phyloP scores from a whole-genome alignment of 2,329 filamentous ascomycete species.

The Fusarium vanettenii region DNA sequence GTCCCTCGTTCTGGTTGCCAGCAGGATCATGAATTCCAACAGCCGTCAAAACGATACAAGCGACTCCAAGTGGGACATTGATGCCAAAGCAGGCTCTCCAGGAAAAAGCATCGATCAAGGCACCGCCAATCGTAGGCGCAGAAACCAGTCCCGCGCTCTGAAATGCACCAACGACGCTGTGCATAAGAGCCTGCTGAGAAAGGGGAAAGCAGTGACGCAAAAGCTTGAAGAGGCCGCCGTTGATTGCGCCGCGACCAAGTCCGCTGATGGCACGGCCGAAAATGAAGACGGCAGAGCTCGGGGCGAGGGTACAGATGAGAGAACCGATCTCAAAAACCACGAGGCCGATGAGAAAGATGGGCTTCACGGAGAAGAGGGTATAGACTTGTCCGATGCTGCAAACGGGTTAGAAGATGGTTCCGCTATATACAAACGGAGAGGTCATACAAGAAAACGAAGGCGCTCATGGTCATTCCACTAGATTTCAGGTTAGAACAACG shows the following conservation, averaged over 20 bases:
- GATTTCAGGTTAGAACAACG: not conserved
- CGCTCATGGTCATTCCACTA: slow-evolving; percentile 40
- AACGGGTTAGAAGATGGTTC: not conserved
- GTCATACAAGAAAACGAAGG: slow-evolving; percentile 38
- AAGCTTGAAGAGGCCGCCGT: slow-evolving; percentile 40
- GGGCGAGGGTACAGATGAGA: slow-evolving; percentile 50
- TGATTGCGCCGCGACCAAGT: slow-evolving; percentile 44
- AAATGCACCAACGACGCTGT: slow-evolving; percentile 31
- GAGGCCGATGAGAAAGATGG: slow-evolving; percentile 43
- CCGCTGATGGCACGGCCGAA: slow-evolving; percentile 52
- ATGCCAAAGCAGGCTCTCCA: slow-evolving; percentile 43
- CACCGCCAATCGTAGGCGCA: slow-evolving; percentile 36
- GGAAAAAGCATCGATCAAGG: slow-evolving; percentile 28
- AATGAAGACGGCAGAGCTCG: slow-evolving; percentile 50
- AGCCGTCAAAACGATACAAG: slow-evolving; percentile 28
- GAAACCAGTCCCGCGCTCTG: slow-evolving; percentile 36
- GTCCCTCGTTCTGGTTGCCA: not conserved
- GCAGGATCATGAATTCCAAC: slow-evolving; percentile 36
- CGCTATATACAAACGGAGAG: rapidly evolving
- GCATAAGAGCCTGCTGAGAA: slow-evolving; percentile 30
- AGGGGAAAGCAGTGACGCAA: slow-evolving; percentile 38
- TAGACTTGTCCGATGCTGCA: slow-evolving; percentile 47
- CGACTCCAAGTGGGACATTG: slow-evolving; percentile 28
- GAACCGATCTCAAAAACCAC: slow-evolving; percentile 48
- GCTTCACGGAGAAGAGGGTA: slow-evolving; percentile 45